Evolutionary conservation across 2,329 filamentous ascomycete species (phyloP), one percentile per base, ranked within the genome.

Genomic region (Alternaria gansuensis): DNA sequence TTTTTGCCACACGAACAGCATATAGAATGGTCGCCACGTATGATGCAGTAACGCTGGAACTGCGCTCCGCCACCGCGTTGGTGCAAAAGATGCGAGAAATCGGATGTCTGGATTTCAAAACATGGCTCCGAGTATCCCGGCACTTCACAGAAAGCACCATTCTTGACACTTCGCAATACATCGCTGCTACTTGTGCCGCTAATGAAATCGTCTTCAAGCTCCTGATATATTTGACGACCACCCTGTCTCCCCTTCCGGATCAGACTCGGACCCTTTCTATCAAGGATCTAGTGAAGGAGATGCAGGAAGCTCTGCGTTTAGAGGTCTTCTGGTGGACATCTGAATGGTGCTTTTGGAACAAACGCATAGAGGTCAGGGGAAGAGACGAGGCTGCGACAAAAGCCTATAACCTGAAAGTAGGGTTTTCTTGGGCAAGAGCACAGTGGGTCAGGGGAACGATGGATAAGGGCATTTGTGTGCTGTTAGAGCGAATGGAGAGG

Each of bases 281-380:
- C 33, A 10, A 13, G 23, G 31, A 45, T 1, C 40, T 53, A 1
- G 13, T 36, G 1, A 26, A 26, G 5, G 39, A 33, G 2, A 36
- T 53, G 11, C 23, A 43, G 11, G 40, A 45, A 21, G 5, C 13
- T 10, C 34, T 53, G 23, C 29, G 29, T 3, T 1, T 53, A 10
- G 39, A 53, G 2, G 13, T 34, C 3, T 34, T 53, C 14, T 45
- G 50, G 50, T 53, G 40, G 50, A 11, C 17, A 9, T 33, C 40
- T 3, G 29, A 36, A 10, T 53, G 40, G 50, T 51, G 49, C 29
- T 37, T 51, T 6, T 14, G 34, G 6, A 31, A 41, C 10, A 13
- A 4, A 3, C 17, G 5, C 8, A 33, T 7, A 14, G 13, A 39
- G 11, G 24, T 29, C 0, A 28, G 17, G 8, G 6, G 26, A 7